Evolutionary conservation across 169 alveolate genomes (phyloP), one percentile per base, ranked within the genome.

Genomic region (Eimeria sp.): DNA sequence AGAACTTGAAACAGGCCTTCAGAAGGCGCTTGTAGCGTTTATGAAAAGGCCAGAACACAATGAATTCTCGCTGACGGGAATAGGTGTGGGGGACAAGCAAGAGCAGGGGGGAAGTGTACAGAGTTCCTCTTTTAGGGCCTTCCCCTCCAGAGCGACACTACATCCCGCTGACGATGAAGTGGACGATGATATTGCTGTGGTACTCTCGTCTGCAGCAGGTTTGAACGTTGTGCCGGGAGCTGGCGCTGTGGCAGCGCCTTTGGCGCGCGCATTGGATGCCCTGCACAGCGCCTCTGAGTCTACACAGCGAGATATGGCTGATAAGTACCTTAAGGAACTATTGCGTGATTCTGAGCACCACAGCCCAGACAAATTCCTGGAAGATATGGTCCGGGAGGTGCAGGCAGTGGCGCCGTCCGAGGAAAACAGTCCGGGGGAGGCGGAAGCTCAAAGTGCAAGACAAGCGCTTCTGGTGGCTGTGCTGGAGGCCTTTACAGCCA

Each of bases 371-470:
- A 33, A 64, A 11, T 25, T 64, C 33, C 72, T 64, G 33, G 37
- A 64, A 25, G 72, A 64, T 20, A 64, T 64, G 72, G 37, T 20
- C 37, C n/a, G 33, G 23, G 72, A 6, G 23, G 72, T 64, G 33
- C 37, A 64, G 72, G 72, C n/a, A 27, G 72, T 27, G 72, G 72
- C 72, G n/a, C 72, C 37, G n/a, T 23, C 16, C 6, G 76, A n/a
- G 20, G 76, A n/a, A 14, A 30, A 1, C 76, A 20, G 10, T 27
- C 76, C 76, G 76, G 40, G n/a, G 76, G 25, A n/a, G 76, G 76
- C 40, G 27, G 76, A 66, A n/a, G 76, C 76, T n/a, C 76, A 66
- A n/a, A 27, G 76, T 6, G 76, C 76, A 43, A 66, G 76, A 66
- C 27, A 43, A 8, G 76, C 76, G 76, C 40, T 66, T 66, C 76